phyloP scores from a whole-genome alignment of 192 early-diverging fungal species.

The Lobulomyces angularis region DNA sequence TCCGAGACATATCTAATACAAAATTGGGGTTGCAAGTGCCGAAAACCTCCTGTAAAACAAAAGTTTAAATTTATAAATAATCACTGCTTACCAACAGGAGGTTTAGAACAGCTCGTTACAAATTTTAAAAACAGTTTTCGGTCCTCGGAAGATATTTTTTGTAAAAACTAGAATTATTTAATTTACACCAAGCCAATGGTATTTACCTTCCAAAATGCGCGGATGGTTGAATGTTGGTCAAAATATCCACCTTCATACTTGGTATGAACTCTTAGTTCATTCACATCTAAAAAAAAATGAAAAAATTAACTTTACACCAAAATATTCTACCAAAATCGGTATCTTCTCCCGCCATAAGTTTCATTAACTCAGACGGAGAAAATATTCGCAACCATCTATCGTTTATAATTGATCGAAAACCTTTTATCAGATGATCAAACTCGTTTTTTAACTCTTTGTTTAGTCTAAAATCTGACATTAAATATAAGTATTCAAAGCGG shows the following conservation, averaged over 20 bases:
- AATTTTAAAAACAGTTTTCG: slow-evolving; percentile 24
- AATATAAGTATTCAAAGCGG: slow-evolving; percentile 16
- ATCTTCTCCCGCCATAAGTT: background rate
- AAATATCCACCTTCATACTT: slow-evolving; percentile 24
- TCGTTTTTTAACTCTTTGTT: slow-evolving; percentile 22
- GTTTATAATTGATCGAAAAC: slow-evolving; percentile 17
- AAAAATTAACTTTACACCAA: slow-evolving; percentile 16
- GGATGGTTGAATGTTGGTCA: slow-evolving; percentile 21
- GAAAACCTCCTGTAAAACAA: slow-evolving; percentile 15
- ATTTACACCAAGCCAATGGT: background rate
- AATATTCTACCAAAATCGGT: slow-evolving; percentile 8
- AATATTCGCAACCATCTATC: slow-evolving; percentile 16
- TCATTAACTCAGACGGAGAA: slow-evolving; percentile 11
- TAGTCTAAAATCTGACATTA: slow-evolving; percentile 14
- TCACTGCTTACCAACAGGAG: slow-evolving; percentile 3
- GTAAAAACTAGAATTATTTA: slow-evolving; percentile 5
- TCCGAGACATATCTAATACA: slow-evolving; percentile 23
- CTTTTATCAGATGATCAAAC: slow-evolving; percentile 13
- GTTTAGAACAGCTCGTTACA: slow-evolving; percentile 21
- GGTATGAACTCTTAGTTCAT: slow-evolving; percentile 12
- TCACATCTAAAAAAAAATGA: no score
- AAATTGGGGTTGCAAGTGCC: slow-evolving; percentile 19
- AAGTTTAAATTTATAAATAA: background rate
- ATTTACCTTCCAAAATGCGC: slow-evolving; percentile 17
- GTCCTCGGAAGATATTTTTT: slow-evolving; percentile 14